Evolutionary conservation across 768 basidiomycete species (phyloP), one percentile per base, ranked within the genome.

Genomic region (Cantharellus anzutake): DNA sequence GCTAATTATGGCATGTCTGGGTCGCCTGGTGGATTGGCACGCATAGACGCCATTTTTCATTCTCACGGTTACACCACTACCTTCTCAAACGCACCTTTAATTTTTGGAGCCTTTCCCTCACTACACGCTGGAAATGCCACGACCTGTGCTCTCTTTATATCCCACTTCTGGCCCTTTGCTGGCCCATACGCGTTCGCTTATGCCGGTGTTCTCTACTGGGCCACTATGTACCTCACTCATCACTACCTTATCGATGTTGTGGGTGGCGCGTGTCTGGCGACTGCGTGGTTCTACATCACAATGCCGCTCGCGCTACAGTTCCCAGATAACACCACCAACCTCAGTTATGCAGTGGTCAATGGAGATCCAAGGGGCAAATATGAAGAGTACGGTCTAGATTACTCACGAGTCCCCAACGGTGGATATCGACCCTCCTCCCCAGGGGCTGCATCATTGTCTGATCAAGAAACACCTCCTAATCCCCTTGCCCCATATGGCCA

Each of bases 161-260:
- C 86, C 20, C 91, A 98, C 71, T 97, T 98, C 73, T 98, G 97
- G 80, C 87, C 89, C 0, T 76, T 77, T 62, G 76, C 75, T 40
- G 74, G 79, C 0, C 73, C 73, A 2, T 82, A 76, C 64, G 80
- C 82, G 34, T 97, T 91, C 88, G 74, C 71, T 1, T 99, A 98
- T 71, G 83, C 82, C 2, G 81, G 79, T 3, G 72, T 88, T 16
- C 78, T 99, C 3, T 98, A 94, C 70, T 99, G 96, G 96, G 83
- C 88, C 5, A 97, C 94, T 34, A 98, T 98, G 94, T 97, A 94
- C 74, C 84, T 94, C 66, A 89, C 88, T 2, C 91, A 96, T 71
- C 94, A 98, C 73, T 98, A 98, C 75, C 84, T 99, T 67, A 92
- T 99, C 72, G 96, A 99, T 68, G 88, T 97, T 68, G 88, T 91